Base-by-base conservation (phyloP, 2,329 filamentous ascomycete species). In the Aspergillus sp. region DNA sequence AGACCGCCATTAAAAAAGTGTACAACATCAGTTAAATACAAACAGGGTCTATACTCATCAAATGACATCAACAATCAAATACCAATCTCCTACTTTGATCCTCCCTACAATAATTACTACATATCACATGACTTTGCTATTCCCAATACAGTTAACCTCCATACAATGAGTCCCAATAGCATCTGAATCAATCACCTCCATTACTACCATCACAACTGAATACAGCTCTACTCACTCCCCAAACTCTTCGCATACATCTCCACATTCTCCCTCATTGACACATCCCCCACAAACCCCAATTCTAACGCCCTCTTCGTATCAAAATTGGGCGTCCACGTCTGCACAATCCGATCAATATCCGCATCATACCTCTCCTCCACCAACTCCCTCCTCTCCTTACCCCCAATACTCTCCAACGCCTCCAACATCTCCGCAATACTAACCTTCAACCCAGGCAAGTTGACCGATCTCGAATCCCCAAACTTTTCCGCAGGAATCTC, bases 401-500 rank as follows among this genome's bases (percentile, higher is more conserved):
- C 86, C 9, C 83, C 86, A 48, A 85, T 77, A 65, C 79, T 80
- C 54, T 79, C 82, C 65, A 88, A 70, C 25, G 83, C 84, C 69
- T 87, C 84, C 76, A 87, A 78, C 76, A 88, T 81, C 68, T 87
- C 82, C 72, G 86, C 82, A n/a, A 86, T 78, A 36, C 80, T 85
- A 3, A 85, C 82, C 47, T 82, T 80, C 58, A 86, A 70, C 63
- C 85, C 85, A 0, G 85, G 85, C 50, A 87, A 69, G 70, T 83
- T 81, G 12, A 84, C 74, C 0, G 85, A 80, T 58, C 84, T 79
- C 41, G 84, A 78, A 58, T 81, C 80, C 52, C 83, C 81, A 73
- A 86, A 82, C 25, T 76, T 78, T 65, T 84, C 83, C 32, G 73
- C 77, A 2, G 81, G 78, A 21, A 87, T 70, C 17, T 78, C 77